These are phyloP conservation scores for Nicotiana otophora DNA, from an alignment of 257 asterid species.

Conservation along the genomic window DNA sequence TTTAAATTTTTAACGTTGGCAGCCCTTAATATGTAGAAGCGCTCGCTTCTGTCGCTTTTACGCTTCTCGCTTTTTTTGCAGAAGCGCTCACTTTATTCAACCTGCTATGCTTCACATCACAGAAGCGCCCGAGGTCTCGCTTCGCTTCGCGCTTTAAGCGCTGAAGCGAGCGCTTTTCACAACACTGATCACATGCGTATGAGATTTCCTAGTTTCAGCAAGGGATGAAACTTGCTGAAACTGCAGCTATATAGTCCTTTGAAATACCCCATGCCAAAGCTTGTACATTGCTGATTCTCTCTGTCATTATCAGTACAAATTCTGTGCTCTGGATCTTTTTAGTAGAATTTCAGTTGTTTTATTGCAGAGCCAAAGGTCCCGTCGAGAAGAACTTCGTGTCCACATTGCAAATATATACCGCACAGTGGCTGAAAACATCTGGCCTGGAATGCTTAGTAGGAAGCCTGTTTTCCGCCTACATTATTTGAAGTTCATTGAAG, in stretches of 20 bases:
- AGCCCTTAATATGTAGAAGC: too few relatives aligned
- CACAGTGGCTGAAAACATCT: slow-evolving; percentile 82
- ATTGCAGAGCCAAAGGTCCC: slow-evolving; percentile 88
- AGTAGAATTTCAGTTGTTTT: neutral
- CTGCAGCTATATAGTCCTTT: slow-evolving; percentile 3
- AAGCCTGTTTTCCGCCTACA: slow-evolving; percentile 97
- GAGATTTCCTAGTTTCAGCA: neutral
- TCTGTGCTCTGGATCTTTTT: neutral
- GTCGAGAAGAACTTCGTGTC: slow-evolving; percentile 93
- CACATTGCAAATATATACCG: slow-evolving; percentile 88
- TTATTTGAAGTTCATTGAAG: slow-evolving; percentile 90
- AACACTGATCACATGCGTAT: neutral
- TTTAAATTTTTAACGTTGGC: too few relatives aligned
- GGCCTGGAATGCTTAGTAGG: slow-evolving; percentile 97
- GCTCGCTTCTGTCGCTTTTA: too few relatives aligned
- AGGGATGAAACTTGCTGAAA: slow-evolving; percentile 3
- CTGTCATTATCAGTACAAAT: neutral
- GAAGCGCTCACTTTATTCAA: too few relatives aligned
- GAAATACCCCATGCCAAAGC: neutral
- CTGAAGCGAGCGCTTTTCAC: too few relatives aligned
- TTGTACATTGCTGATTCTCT: neutral
- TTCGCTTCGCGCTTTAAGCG: too few relatives aligned
- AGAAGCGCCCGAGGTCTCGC: too few relatives aligned
- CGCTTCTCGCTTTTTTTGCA: too few relatives aligned
- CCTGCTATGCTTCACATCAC: too few relatives aligned